phyloP scores from a whole-genome alignment of 129 eudicot genomes.

The Calendula officinalis region DNA sequence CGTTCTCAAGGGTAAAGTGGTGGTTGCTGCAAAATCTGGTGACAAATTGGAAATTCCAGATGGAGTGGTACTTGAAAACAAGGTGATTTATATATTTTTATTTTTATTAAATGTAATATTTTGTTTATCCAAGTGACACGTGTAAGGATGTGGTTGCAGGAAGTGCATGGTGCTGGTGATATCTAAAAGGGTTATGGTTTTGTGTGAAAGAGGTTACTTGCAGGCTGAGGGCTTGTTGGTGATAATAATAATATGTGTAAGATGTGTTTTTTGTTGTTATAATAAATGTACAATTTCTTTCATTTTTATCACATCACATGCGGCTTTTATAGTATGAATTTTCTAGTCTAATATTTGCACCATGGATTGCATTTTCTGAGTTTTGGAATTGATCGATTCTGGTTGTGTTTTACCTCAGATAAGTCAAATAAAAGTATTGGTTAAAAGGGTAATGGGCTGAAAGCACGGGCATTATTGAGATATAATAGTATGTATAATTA shows the following conservation, averaged over 20 bases:
- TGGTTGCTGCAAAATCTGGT: conserved; percentile 52
- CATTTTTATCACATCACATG: conserved; percentile 22
- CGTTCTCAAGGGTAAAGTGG: conserved; percentile 84
- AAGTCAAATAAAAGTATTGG: too few relatives aligned
- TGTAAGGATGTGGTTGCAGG: conserved; percentile 37
- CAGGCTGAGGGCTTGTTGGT: not conserved
- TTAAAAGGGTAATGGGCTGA: too few relatives aligned
- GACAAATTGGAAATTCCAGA: conserved; percentile 65
- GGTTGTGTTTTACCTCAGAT: not conserved
- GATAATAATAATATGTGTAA: conserved; percentile 5
- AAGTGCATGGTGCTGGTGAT: conserved; percentile 65
- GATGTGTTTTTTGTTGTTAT: conserved; percentile 23
- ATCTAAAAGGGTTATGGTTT: conserved; percentile 31
- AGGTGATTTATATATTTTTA: conserved; percentile 37
- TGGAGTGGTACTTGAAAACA: conserved; percentile 58
- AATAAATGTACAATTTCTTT: conserved; percentile 18
- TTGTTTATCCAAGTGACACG: not conserved
- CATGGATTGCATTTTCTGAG: not conserved
- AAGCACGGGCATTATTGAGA: too few relatives aligned
- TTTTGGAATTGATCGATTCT: not conserved
- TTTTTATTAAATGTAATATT: not conserved
- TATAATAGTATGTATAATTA: too few relatives aligned
- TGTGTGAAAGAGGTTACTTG: conserved; percentile 13
- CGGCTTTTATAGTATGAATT: conserved; percentile 25
- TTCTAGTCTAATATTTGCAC: not conserved